Base-by-base conservation (phyloP, 768 basidiomycete genomes). In the Leccinellum luteum region DNA sequence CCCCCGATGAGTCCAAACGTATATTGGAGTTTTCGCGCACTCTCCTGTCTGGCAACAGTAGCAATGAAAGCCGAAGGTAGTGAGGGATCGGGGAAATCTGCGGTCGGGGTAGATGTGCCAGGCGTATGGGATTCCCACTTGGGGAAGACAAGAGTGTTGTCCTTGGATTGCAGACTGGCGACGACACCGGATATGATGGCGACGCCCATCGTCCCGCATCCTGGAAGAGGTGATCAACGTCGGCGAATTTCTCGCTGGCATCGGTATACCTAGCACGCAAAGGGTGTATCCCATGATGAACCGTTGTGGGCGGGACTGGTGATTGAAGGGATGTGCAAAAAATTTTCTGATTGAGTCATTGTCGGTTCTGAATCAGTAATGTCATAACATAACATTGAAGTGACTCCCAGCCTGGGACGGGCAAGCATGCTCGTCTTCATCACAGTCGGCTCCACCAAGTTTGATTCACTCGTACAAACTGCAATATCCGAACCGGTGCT, bases 171-270 rank as follows among this genome's bases (percentile, higher is more conserved):
- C 44, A 98, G 84, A 67, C 91, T 91, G 60, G 87, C 83, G 51
- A 97, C 78, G 43, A 98, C 90, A 47, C 97, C 97, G 23, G 96
- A 95, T 50, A 94, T 83, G 71, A 99, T 82, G 57, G 97, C 94
- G 65, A 98, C 76, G 56, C 97, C 97, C 97, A 99, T 98, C 12
- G 96, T 98, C 56, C 97, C 97, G 73, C 97, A 98, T 80, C 96
- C 97, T 88, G 57, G 60, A 56, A 25, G 53, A 65, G 55, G 60
- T 51, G 51, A 62, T 61, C 58, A 64, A 54, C 55, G 54, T 52
- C 34, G 63, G 56, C 27, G 60, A 51, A 60, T 32, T 48, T 25
- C 13, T 45, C 25, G 41, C 35, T 57, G 21, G 4, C 19, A 55
- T 62, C 55, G 59, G 52, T 58, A 51, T 65, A 79, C 94, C 94